Evolutionary conservation across 768 basidiomycete species (phyloP).

Genomic region (Rhizopogon vulgaris): DNA sequence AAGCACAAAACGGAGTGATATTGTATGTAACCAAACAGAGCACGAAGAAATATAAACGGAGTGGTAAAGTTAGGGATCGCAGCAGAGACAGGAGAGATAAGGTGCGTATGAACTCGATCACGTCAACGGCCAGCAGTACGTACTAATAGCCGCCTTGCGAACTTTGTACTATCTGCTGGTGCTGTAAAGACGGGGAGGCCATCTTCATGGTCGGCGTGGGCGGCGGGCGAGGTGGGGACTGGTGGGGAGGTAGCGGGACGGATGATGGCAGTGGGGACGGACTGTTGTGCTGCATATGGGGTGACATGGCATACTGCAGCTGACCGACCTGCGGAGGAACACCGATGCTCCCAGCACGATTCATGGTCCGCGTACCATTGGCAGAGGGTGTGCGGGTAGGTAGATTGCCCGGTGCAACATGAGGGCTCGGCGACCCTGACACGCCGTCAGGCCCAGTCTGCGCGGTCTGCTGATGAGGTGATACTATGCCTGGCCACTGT

Average conservation of each 20-base stretch:
- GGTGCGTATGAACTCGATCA: constrained; percentile 11
- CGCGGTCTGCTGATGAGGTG: constrained; percentile 17
- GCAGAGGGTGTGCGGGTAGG: constrained; percentile 48
- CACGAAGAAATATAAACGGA: constrained; percentile 29
- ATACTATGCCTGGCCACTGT: constrained; percentile 30
- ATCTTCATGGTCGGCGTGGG: constrained; percentile 47
- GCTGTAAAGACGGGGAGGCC: constrained; percentile 50
- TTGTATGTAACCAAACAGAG: constrained; percentile 30
- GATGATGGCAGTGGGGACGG: constrained; percentile 41
- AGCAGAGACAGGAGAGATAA: constrained; percentile 14
- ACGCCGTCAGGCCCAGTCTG: constrained; percentile 14
- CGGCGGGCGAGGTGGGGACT: constrained; percentile 45
- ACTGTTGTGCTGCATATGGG: constrained; percentile 40
- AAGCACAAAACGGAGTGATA: constrained; percentile 29
- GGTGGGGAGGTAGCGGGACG: constrained; percentile 29
- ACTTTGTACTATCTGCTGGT: constrained; percentile 45
- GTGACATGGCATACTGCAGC: constrained; percentile 42
- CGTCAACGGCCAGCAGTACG: constrained; percentile 7
- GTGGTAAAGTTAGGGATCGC: constrained; percentile 9
- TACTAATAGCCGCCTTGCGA: constrained; percentile 48
- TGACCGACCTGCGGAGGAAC: constrained; percentile 17
- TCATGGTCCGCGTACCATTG: constrained; percentile 46
- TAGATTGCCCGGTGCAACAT: constrained; percentile 30
- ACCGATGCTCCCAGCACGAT: constrained; percentile 21
- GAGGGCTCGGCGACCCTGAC: constrained; percentile 32